A percentile compares a stretch with the other conserved stretches of the same genome.
Evolutionary conservation across 177 flowering plant species (phyloP).

Genomic region (Tripterygium wilfordii): DNA sequence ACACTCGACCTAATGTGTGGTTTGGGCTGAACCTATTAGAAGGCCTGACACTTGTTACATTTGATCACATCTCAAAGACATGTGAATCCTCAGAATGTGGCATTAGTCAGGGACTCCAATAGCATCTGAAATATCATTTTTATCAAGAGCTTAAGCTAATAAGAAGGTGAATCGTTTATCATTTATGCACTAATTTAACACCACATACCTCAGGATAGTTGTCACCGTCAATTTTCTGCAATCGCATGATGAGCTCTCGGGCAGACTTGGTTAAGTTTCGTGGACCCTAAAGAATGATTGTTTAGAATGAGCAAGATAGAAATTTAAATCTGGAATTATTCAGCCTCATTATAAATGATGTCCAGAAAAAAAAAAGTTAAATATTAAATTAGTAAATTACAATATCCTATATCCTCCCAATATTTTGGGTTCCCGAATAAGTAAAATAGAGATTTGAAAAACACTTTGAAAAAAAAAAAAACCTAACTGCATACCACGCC

Average conservation of each 20-base stretch:
- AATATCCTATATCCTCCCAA: no score
- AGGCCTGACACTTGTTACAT: no score
- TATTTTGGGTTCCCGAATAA: neutral
- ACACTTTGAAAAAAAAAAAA: neutral
- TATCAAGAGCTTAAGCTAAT: no score
- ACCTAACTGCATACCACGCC: slow-evolving; percentile 37
- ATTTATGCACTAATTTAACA: no score
- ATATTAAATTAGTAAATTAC: no score
- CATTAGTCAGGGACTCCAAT: no score
- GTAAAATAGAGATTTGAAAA: neutral
- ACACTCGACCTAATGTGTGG: no score
- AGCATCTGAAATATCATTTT: no score
- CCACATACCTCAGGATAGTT: slow-evolving; percentile 47
- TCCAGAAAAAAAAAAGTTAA: no score
- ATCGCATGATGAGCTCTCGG: slow-evolving; percentile 34
- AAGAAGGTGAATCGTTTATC: neutral
- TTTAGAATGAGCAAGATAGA: neutral
- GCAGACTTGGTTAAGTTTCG: slow-evolving; percentile 38
- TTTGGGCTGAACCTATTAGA: no score
- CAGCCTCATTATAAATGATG: neutral
- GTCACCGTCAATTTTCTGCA: slow-evolving; percentile 50
- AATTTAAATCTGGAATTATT: neutral
- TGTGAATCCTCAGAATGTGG: no score
- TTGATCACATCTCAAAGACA: no score
- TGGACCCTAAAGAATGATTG: slow-evolving; percentile 23